phyloP scores from a whole-genome alignment of 176 grass and related monocot species.

The Aegilops speltoides region DNA sequence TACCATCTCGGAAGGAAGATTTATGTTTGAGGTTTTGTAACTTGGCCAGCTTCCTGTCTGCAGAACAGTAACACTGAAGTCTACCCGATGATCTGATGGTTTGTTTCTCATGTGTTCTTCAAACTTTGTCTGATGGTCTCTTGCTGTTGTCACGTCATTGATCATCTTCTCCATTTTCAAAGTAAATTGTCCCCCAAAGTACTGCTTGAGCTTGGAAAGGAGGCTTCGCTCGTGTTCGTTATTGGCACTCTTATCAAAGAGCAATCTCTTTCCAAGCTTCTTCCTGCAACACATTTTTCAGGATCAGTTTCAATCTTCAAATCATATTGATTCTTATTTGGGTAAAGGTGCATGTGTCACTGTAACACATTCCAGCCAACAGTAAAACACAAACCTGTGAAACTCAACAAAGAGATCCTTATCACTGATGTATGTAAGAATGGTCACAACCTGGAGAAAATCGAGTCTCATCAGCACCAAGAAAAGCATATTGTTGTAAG shows the following conservation, averaged over 20 bases:
- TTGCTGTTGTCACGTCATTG: constrained; percentile 45
- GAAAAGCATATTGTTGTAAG: neutral
- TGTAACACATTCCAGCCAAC: neutral
- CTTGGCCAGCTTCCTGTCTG: constrained; percentile 66
- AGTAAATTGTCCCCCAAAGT: constrained; percentile 69
- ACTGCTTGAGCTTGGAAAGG: constrained; percentile 63
- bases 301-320: neutral
- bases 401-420: constrained; percentile 58
- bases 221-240: constrained; percentile 65
- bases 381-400: constrained; percentile 35
- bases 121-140: constrained; percentile 47
- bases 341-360: too few relatives aligned
- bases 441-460: constrained; percentile 39
- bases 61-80: constrained; percentile 55
- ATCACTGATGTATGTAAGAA: constrained; percentile 40
- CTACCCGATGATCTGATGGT: constrained; percentile 36
- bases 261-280: constrained; percentile 25
- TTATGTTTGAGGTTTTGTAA: constrained; percentile 69
- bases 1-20: constrained; percentile 81
- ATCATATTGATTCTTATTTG: neutral
- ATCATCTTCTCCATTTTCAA: constrained; percentile 71
- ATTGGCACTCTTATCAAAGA: constrained; percentile 63
- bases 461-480: neutral
- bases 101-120: constrained; percentile 32
- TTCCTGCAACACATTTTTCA: constrained; percentile 20